phyloP scores from a whole-genome alignment of 768 basidiomycete genomes.

The Artomyces pyxidatus region DNA sequence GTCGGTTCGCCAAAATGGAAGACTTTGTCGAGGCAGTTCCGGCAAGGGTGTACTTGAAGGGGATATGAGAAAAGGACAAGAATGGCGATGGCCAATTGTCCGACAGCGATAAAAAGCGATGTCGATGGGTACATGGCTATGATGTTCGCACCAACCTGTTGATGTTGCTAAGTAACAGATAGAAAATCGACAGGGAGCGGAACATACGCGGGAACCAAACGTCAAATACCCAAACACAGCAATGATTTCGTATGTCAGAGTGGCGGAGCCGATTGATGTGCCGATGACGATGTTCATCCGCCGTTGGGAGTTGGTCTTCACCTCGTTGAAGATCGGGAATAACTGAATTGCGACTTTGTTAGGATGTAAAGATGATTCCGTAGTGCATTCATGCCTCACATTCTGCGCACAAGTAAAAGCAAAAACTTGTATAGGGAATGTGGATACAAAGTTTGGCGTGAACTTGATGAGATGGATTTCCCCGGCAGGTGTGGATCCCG shows the following conservation, averaged over 20 bases:
- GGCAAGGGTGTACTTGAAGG: slow-evolving; percentile 88
- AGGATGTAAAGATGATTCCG: not conserved
- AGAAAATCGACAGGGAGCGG: not conserved
- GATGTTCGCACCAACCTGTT: slow-evolving; percentile 81
- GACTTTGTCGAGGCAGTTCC: slow-evolving; percentile 90
- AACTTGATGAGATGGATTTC: slow-evolving; percentile 68
- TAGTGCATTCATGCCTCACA: slow-evolving; percentile 36
- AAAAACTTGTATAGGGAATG: slow-evolving; percentile 91
- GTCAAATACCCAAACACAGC: slow-evolving; percentile 87
- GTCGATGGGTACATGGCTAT: slow-evolving; percentile 92
- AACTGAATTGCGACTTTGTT: slow-evolving; percentile 40
- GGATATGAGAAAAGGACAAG: slow-evolving; percentile 93
- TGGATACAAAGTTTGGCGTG: slow-evolving; percentile 69
- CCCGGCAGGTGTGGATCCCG: slow-evolving; percentile 54
- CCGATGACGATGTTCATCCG: slow-evolving; percentile 87
- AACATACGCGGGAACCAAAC: slow-evolving; percentile 73
- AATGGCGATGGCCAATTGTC: slow-evolving; percentile 86
- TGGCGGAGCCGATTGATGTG: slow-evolving; percentile 78
- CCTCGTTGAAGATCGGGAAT: slow-evolving; percentile 92
- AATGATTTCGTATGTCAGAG: slow-evolving; percentile 81
- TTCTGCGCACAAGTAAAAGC: slow-evolving; percentile 92
- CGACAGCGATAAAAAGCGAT: slow-evolving; percentile 86
- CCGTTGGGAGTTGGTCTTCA: slow-evolving; percentile 68
- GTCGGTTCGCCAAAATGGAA: slow-evolving; percentile 39
- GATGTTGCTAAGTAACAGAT: not conserved